Percentiles rank a stretch among this genome's conserved stretches.
Evolutionary conservation across 2,329 filamentous ascomycete genomes (phyloP).

Genomic region (Penicillium oxalicum): DNA sequence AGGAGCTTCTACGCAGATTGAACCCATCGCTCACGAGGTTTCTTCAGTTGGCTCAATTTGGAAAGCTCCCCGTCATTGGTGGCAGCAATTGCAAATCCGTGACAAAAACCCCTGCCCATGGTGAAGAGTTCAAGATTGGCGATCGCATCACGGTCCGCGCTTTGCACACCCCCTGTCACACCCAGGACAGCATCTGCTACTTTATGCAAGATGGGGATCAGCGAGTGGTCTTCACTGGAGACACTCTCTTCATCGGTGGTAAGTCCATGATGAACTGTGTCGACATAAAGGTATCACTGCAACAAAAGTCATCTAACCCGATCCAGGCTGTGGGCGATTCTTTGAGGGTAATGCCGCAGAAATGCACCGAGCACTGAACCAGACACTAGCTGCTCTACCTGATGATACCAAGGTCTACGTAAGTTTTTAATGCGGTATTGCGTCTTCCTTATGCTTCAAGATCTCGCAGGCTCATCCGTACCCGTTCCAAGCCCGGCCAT

Average conservation of each 20-base stretch:
- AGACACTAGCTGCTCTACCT: constrained; percentile 71
- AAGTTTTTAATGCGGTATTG: constrained; percentile 31
- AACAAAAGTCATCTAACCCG: constrained; percentile 1
- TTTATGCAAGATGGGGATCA: constrained; percentile 71
- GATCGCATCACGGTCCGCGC: constrained; percentile 72
- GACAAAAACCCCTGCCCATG: constrained; percentile 67
- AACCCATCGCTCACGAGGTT: neutral
- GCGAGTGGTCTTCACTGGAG: constrained; percentile 85
- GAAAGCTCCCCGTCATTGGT: constrained; percentile 71
- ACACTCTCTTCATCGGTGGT: constrained; percentile 93
- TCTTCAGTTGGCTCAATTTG: constrained; percentile 50
- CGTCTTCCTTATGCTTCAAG: neutral
- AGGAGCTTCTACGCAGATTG: neutral
- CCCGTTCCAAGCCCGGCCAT: constrained; percentile 65
- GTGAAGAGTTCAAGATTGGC: constrained; percentile 75
- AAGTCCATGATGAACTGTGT: constrained; percentile 15
- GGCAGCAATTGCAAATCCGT: constrained; percentile 81
- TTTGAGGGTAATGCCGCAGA: constrained; percentile 86
- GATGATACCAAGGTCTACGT: constrained; percentile 91
- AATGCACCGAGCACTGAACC: constrained; percentile 91
- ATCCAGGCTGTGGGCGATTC: constrained; percentile 79
- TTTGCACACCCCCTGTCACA: constrained; percentile 95
- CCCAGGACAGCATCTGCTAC: constrained; percentile 97
- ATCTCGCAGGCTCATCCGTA: constrained; percentile 3
- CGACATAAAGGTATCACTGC: neutral